A percentile compares a stretch with the other conserved stretches of the same genome.
phyloP scores from a whole-genome alignment of 2,329 filamentous ascomycete genomes.

The Dactylellina cionopaga region DNA sequence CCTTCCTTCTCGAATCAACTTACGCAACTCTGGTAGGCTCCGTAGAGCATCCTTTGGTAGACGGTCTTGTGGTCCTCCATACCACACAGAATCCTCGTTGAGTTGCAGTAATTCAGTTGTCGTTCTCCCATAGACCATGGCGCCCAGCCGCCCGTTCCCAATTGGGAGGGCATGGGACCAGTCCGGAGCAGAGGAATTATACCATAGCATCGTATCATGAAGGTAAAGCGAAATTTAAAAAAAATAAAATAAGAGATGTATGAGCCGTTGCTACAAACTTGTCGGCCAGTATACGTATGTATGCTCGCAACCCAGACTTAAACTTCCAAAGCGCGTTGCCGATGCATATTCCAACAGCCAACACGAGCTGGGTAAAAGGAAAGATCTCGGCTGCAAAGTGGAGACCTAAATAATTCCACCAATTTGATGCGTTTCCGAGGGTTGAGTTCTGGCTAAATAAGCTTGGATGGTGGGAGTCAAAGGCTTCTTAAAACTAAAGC shows the following conservation, averaged over 20 bases:
- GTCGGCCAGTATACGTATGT: neutral
- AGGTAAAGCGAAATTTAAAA: too few species aligned
- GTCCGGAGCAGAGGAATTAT: constrained; percentile 54
- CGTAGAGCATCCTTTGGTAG: constrained; percentile 61
- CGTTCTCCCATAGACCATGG: constrained; percentile 64
- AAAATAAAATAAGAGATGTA: constrained; percentile 5
- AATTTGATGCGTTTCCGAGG: constrained; percentile 51
- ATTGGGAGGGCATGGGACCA: constrained; percentile 64
- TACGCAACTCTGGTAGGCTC: constrained; percentile 61
- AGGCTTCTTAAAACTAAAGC: constrained; percentile 8
- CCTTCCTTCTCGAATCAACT: constrained; percentile 61
- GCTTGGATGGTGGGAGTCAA: neutral
- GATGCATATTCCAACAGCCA: constrained; percentile 38
- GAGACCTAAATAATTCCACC: constrained; percentile 43
- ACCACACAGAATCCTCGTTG: constrained; percentile 66
- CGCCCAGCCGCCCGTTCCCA: constrained; percentile 65
- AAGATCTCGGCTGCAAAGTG: constrained; percentile 3
- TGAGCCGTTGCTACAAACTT: neutral
- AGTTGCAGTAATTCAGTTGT: constrained; percentile 63
- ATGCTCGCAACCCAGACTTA: constrained; percentile 6
- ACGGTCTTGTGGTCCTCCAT: constrained; percentile 63
- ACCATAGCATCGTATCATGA: constrained; percentile 48
- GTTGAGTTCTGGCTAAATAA: constrained; percentile 30
- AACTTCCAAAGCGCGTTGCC: constrained; percentile 27
- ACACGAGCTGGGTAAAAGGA: constrained; percentile 9